Percentiles rank a stretch among this genome's conserved stretches.
These are phyloP conservation scores for Harringtonia lauricola DNA, from an alignment of 2,329 filamentous ascomycete species.

Conservation along the genomic window DNA sequence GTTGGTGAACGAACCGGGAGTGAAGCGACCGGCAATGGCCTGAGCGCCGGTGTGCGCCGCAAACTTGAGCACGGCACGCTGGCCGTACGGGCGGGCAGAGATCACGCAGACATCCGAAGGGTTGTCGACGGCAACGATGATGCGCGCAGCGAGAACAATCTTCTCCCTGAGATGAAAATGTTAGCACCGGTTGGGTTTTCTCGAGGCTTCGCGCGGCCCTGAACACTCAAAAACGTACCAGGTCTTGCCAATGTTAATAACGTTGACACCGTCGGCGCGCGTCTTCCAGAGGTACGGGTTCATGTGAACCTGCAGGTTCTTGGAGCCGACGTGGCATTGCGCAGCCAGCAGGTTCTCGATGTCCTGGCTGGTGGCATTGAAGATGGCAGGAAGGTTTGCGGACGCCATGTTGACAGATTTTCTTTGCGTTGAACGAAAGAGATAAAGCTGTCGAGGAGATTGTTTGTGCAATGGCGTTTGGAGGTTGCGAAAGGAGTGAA, in stretches of 20 bases:
- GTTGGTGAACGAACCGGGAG: conserved; percentile 99
- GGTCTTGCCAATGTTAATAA: conserved; percentile 99
- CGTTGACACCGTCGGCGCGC: conserved; percentile 94
- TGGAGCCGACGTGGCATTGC: conserved; percentile 92
- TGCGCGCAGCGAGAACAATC: conserved; percentile 96
- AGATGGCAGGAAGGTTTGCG: conserved; percentile 82
- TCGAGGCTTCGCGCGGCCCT: too few species aligned
- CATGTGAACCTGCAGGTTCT: conserved; percentile 99
- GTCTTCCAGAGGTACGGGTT: conserved; percentile 96
- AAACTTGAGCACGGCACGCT: conserved; percentile 99
- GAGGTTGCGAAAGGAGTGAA: neutral
- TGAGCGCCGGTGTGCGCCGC: conserved; percentile 95
- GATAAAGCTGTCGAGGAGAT: neutral
- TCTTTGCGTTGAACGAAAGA: conserved; percentile 5
- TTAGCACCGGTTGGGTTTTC: neutral
- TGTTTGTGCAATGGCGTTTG: neutral
- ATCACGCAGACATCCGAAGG: conserved; percentile 98
- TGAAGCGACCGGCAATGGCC: conserved; percentile 98
- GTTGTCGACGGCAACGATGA: conserved; percentile 99
- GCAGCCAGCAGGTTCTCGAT: conserved; percentile 99
- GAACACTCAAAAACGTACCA: conserved; percentile 53
- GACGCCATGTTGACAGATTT: conserved; percentile 75
- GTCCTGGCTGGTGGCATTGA: conserved; percentile 96
- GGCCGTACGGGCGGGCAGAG: conserved; percentile 97
- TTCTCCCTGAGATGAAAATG: conserved; percentile 67